These are phyloP conservation scores for Diaporthe sp. DNA, from an alignment of 2,329 filamentous ascomycete genomes.

Conservation along the genomic window DNA sequence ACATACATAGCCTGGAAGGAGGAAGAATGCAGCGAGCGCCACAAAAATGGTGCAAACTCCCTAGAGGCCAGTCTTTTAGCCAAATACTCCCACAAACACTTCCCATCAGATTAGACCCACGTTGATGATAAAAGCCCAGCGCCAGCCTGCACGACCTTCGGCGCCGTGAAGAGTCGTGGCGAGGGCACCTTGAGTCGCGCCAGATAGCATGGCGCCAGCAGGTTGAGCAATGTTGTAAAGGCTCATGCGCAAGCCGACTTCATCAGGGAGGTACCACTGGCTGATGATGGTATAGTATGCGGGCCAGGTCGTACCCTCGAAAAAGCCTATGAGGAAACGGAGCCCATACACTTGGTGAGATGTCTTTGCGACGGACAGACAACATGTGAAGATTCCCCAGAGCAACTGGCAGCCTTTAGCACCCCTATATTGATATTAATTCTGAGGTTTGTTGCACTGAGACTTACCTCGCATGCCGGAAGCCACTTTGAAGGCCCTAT, in stretches of 20 bases:
- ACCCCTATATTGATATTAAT: rapidly evolving
- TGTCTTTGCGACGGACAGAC: slow-evolving; percentile 16
- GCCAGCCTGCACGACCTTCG: slow-evolving; percentile 33
- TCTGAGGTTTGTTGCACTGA: rapidly evolving
- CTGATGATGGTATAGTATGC: slow-evolving; percentile 36
- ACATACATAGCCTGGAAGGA: slow-evolving; percentile 30
- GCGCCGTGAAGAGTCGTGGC: slow-evolving; percentile 33
- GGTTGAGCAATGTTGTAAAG: slow-evolving; percentile 39
- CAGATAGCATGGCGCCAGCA: slow-evolving; percentile 33
- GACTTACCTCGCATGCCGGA: slow-evolving; percentile 23
- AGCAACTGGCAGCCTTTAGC: not conserved
- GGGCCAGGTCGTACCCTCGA: slow-evolving; percentile 32
- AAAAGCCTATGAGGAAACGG: slow-evolving; percentile 38
- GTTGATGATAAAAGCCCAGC: slow-evolving; percentile 38
- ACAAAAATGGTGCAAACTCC: slow-evolving; percentile 32
- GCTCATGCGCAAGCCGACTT: slow-evolving; percentile 34
- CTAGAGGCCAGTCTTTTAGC: not conserved
- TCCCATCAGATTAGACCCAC: not conserved
- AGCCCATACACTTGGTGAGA: slow-evolving; percentile 30
- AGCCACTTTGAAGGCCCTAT: slow-evolving; percentile 36
- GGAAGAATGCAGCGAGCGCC: slow-evolving; percentile 25
- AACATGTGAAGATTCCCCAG: slow-evolving; percentile 36
- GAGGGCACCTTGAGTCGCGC: slow-evolving; percentile 32
- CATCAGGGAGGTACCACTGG: slow-evolving; percentile 36
- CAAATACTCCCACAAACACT: not conserved